Evolutionary conservation across 805 yeast species (phyloP).

Genomic region (Wickerhamiella hasegawae): DNA sequence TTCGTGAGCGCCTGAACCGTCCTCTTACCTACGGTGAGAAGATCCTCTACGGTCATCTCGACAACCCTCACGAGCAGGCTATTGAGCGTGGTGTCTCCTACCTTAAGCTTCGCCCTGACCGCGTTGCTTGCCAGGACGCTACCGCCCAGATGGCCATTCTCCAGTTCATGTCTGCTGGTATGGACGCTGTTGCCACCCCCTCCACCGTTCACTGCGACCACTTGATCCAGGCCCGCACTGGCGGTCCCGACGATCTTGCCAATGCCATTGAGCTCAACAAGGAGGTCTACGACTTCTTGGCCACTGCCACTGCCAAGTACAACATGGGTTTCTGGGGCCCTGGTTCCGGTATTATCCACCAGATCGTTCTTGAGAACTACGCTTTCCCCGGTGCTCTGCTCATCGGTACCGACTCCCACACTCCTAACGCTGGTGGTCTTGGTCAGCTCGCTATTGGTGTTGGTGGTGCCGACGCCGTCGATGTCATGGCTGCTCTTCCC

Average conservation of each 20-base stretch:
- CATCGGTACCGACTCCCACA: conserved; percentile 94
- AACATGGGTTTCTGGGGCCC: conserved; percentile 98
- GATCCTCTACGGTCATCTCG: conserved; percentile 86
- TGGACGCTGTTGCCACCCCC: conserved; percentile 84
- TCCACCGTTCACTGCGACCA: conserved; percentile 97
- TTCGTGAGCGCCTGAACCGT: conserved; percentile 62
- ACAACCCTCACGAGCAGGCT: conserved; percentile 77
- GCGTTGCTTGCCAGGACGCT: conserved; percentile 98
- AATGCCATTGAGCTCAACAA: conserved; percentile 79
- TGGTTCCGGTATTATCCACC: conserved; percentile 97
- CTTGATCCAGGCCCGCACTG: conserved; percentile 88
- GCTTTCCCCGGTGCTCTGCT: conserved; percentile 95
- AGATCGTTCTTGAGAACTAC: conserved; percentile 88
- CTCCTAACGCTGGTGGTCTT: conserved; percentile 97
- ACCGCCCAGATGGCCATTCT: conserved; percentile 96
- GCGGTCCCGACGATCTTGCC: conserved; percentile 71
- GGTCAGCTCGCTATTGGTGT: conserved; percentile 98
- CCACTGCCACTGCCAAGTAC: conserved; percentile 83
- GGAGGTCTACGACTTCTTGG: conserved; percentile 87
- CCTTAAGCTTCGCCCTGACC: conserved; percentile 88
- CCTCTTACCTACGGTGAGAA: conserved; percentile 95
- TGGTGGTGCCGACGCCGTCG: conserved; percentile 99
- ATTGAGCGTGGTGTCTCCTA: conserved; percentile 79
- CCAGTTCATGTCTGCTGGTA: conserved; percentile 92
- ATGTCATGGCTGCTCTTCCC: conserved; percentile 82